Base-by-base conservation (phyloP, 2,329 filamentous ascomycete species). In the Fusarium sp. region DNA sequence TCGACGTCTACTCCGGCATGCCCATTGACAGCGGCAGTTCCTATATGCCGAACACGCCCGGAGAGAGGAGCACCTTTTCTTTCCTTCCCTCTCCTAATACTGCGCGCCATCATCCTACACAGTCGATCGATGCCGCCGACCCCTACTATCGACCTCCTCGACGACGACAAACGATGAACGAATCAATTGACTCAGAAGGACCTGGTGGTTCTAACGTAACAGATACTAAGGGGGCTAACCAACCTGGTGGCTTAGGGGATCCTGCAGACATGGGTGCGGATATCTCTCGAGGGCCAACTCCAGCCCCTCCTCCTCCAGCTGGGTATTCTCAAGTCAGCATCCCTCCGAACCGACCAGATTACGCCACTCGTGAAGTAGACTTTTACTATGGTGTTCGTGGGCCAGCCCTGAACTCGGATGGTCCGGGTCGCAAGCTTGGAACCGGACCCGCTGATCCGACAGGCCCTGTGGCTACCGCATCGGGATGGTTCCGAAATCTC, bases 361-460 rank as follows among this genome's bases (percentile, higher is more conserved):
- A 98, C 75, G 91, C 94, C 3, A 96, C 95, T 1, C 90, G 96
- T 56, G 96, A 99, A 78, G 93, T 96, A 1, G 96, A 99, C 77
- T 97, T 97, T 73, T 98, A 98, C 79, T 98, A 99, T 73, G 92
- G 94, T 11, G 91, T 97, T 19, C 89, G 96, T 32, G 96, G 96
- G 0, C 93, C 94, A 20, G 93, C 95, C 2, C 81, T 98, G 14
- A 94, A 91, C 70, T 91, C 93, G 2, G 92, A 93, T 62, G 89
- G 89, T 4, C 91, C 91, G 0, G 93, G 92, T 20, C 87, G 96
- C 48, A 95, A 92, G 75, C 83, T 97, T 49, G 95, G 96, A 73
- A 99, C 96, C 6, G 96, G 96, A 0, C 96, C 96, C 4, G 94
- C 94, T 10, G 95, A 99, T 80, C 96, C 96, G 1, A 97, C 94